Evolutionary conservation across 306 rosid genomes (phyloP), one percentile per base, ranked within the genome.

Genomic region (Pueraria montana): DNA sequence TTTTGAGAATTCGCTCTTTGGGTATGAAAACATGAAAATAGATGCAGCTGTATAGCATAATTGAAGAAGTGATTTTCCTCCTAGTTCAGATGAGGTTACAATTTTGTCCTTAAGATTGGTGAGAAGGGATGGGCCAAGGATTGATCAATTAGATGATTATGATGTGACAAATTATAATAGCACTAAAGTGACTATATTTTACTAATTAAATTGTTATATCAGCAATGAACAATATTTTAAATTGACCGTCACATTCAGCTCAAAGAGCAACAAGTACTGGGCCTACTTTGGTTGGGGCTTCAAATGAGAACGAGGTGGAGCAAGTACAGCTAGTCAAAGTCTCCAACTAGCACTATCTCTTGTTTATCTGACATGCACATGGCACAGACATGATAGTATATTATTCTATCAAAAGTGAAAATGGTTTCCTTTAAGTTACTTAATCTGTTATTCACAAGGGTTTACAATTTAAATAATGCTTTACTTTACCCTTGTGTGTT

Each of bases 291-390:
- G 66, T 66, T 84, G 73, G 40, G 55, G 59, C 45, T 67, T 84
- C 67, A 74, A 84, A 61, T 80, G 69, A 74, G 84, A 84, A 84
- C 34, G 10, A 42, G 53, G 70, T 79, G 84, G 77, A 74, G 84
- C 59, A 82, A 48, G 79, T 73, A 40, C 79, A 36, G 26, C 2
- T 59, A 0, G 87, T 86, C 82, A 79, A 82, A 79, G 84, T 83
- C 82, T 74, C 68, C 79, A 78, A 67, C 83, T 64, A 86, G 81
- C 86, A 86, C 81, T 82, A 72, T 64, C 84, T 52, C 27, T 85
- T 42, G 77, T 77, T 81, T 77, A 80, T 61, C 70, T 85, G 76
- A 77, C 85, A 85, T 21, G 32, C 84, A 80, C 84, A 80, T 84
- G 84, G n/a, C 74, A 80, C 55, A 80, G 21, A 73, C 38, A 70